A percentile compares a stretch with the other conserved stretches of the same genome.
phyloP scores from a whole-genome alignment of 1,139 yeast species.

The Yamadazyma diospyri region DNA sequence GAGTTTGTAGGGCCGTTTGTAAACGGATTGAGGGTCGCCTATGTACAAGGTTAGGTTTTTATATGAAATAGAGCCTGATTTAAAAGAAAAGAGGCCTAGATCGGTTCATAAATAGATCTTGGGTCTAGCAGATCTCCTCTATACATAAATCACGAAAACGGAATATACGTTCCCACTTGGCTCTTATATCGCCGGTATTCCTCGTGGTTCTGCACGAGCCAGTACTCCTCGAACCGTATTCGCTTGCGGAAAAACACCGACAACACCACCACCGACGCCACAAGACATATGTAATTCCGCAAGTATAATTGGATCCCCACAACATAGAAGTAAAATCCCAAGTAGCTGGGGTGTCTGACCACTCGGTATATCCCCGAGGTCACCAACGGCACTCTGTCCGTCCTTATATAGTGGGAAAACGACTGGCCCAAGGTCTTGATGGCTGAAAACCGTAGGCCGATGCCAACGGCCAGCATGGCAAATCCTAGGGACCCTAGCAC shows the following conservation, averaged over 20 bases:
- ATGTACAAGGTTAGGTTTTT: no score
- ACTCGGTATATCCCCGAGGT: slow-evolving; percentile 30
- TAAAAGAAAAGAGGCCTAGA: no score
- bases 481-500: slow-evolving; percentile 8
- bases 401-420: slow-evolving; percentile 30
- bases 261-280: slow-evolving; percentile 19
- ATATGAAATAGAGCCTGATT: no score
- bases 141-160: no score
- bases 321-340: slow-evolving; percentile 39
- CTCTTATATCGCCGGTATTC: slow-evolving; percentile 25
- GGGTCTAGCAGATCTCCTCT: no score
- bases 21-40: no score
- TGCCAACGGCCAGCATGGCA: slow-evolving; percentile 17
- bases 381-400: slow-evolving; percentile 19
- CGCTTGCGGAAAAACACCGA: slow-evolving; percentile 29
- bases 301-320: slow-evolving; percentile 33
- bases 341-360: slow-evolving; percentile 40
- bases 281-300: slow-evolving; percentile 21
- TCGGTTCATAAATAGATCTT: no score
- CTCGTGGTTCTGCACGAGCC: slow-evolving; percentile 27
- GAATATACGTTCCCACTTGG: slow-evolving; percentile 26
- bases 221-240: slow-evolving; percentile 36
- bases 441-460: slow-evolving; percentile 25
- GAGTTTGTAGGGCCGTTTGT: slow-evolving; percentile 32
- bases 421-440: slow-evolving; percentile 36